phyloP scores from a whole-genome alignment of 306 rosid species.

The Prinsepia uniflora region DNA sequence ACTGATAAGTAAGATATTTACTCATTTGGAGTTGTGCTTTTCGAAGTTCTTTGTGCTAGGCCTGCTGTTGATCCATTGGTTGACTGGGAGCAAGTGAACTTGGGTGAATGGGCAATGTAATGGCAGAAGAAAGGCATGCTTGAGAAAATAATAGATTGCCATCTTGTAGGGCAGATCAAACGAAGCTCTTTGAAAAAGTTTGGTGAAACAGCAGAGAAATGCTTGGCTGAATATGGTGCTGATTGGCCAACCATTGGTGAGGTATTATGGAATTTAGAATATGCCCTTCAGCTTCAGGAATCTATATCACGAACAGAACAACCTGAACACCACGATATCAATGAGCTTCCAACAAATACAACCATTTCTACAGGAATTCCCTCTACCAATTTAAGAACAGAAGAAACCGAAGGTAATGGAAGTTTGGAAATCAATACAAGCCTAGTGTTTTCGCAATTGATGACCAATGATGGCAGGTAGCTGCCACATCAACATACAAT shows the following conservation, averaged over 20 bases:
- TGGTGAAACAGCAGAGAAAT: conserved; percentile 96
- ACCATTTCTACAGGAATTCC: conserved; percentile 28
- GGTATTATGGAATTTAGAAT: conserved; percentile 89
- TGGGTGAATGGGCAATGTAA: conserved; percentile 90
- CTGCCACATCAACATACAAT: conserved; percentile 27
- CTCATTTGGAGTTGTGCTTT: conserved; percentile 94
- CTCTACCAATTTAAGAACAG: conserved; percentile 31
- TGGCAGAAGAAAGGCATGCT: conserved; percentile 85
- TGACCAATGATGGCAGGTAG: conserved; percentile 86
- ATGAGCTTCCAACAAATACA: conserved; percentile 23
- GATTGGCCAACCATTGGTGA: conserved; percentile 99
- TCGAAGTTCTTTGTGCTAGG: conserved; percentile 89
- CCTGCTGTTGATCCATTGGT: conserved; percentile 93
- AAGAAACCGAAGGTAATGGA: conserved; percentile 34
- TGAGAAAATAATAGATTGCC: conserved; percentile 63
- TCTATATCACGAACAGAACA: conserved; percentile 36
- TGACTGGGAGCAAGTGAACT: conserved; percentile 77
- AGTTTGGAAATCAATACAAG: conserved; percentile 58
- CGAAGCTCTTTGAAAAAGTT: conserved; percentile 68
- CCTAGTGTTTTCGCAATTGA: conserved; percentile 82
- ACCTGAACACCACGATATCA: conserved; percentile 16
- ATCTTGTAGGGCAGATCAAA: conserved; percentile 58
- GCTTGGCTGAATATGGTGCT: conserved; percentile 88
- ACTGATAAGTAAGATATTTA: conserved; percentile 95
- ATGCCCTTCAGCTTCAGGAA: conserved; percentile 91